phyloP scores from a whole-genome alignment of 164 flowering plant species.

The Stephania yunnanensis region DNA sequence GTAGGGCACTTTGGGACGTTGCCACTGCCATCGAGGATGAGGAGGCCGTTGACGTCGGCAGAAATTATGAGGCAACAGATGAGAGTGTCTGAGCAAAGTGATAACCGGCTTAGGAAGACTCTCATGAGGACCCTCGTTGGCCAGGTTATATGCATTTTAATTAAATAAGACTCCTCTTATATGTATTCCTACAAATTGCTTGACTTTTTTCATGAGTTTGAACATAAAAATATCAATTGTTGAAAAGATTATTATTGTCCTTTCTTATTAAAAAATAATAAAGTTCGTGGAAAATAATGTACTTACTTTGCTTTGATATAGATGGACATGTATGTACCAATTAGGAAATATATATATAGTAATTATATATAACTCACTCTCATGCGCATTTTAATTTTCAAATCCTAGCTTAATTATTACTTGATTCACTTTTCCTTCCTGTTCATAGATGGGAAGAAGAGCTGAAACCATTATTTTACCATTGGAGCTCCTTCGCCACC shows the following conservation, averaged over 20 bases:
- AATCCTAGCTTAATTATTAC: background rate
- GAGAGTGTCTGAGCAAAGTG: slow-evolving; percentile 15
- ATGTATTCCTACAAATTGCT: too few species aligned
- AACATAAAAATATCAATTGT: too few species aligned
- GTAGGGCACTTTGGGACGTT: background rate
- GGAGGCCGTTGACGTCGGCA: slow-evolving; percentile 5
- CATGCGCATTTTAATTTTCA: too few species aligned
- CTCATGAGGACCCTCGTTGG: slow-evolving; percentile 17
- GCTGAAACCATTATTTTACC: slow-evolving; percentile 94
- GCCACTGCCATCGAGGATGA: background rate
- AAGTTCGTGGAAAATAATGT: too few species aligned
- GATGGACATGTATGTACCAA: too few species aligned
- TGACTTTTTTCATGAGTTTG: too few species aligned
- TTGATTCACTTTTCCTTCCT: background rate
- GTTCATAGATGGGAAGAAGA: slow-evolving; percentile 30
- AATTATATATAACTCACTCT: too few species aligned
- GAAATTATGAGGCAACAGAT: slow-evolving; percentile 13
- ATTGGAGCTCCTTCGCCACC: slow-evolving; percentile 84
- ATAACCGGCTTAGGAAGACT: slow-evolving; percentile 15
- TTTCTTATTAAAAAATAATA: too few species aligned
- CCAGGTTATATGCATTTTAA: background rate
- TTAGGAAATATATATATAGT: too few species aligned
- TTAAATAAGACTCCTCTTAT: too few species aligned
- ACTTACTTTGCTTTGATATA: too few species aligned
- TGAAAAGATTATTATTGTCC: too few species aligned